Evolutionary conservation across 345 rosid species (phyloP).

Genomic region (Syzygium jambos): DNA sequence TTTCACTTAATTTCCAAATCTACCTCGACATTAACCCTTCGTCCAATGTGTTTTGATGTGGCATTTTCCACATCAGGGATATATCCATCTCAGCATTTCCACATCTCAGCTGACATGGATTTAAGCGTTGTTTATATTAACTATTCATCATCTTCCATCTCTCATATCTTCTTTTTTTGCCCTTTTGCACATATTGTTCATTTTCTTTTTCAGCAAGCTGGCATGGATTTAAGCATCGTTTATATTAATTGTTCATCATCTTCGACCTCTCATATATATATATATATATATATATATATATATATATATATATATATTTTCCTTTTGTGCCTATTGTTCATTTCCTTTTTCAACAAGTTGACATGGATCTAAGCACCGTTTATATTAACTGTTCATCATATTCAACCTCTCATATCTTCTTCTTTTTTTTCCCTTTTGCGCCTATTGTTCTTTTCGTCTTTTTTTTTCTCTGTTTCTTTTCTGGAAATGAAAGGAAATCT

Average conservation of each 20-base stretch:
- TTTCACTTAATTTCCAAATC: too few relatives aligned
- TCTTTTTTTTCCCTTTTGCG: too few relatives aligned
- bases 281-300: too few relatives aligned
- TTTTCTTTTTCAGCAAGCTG: not conserved
- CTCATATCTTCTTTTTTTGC: not conserved
- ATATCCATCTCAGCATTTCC: not conserved
- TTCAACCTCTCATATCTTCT: accelerated
- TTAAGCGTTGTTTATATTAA: not conserved
- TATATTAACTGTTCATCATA: not conserved
- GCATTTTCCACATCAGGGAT: not conserved
- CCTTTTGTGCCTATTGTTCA: not conserved
- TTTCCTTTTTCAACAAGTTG: not conserved
- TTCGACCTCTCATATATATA: too few relatives aligned
- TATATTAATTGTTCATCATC: not conserved
- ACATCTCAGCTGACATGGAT: not conserved
- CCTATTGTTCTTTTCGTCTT: not conserved
- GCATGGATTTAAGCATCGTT: not conserved
- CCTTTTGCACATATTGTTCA: not conserved
- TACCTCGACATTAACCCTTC: accelerated
- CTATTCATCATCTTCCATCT: not conserved
- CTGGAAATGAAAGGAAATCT: not conserved
- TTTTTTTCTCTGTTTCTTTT: accelerated
- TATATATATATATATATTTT: too few relatives aligned
- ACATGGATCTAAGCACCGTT: not conserved
- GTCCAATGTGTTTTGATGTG: accelerated